Evolutionary conservation across 2,329 filamentous ascomycete genomes (phyloP).

Genomic region (Mycosphaerella sp.): DNA sequence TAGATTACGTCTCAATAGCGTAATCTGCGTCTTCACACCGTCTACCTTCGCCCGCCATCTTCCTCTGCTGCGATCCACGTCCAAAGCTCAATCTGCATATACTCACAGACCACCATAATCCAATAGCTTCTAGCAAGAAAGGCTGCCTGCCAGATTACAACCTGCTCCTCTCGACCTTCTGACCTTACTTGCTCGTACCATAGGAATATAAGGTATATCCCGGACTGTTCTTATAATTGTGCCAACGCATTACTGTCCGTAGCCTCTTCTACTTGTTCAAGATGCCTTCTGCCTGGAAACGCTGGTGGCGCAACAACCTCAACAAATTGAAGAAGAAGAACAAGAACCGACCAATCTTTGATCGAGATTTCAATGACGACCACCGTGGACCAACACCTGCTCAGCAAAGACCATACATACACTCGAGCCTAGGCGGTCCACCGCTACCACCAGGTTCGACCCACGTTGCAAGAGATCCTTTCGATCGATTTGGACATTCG

Average conservation of each 20-base stretch:
- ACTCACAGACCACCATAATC: not conserved
- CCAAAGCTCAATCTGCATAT: not conserved
- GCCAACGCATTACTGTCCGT: not conserved
- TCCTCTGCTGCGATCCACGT: not conserved
- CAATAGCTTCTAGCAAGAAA: no score
- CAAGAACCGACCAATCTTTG: slow-evolving; percentile 8
- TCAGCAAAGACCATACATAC: slow-evolving; percentile 3
- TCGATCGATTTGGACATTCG: not conserved
- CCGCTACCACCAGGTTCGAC: slow-evolving; percentile 1
- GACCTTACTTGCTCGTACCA: not conserved
- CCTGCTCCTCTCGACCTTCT: not conserved
- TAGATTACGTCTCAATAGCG: slow-evolving; percentile 4
- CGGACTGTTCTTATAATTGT: not conserved
- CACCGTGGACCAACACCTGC: not conserved
- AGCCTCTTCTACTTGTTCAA: not conserved
- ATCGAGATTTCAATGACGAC: slow-evolving; percentile 9
- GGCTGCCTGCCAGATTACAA: not conserved
- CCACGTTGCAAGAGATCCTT: slow-evolving; percentile 6
- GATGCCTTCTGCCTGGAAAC: slow-evolving; percentile 6
- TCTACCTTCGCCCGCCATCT: slow-evolving; percentile 1
- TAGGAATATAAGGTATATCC: not conserved
- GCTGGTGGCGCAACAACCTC: slow-evolving; percentile 15
- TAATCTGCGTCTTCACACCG: not conserved
- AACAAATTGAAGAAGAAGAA: slow-evolving; percentile 13
- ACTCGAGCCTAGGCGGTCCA: not conserved